Base-by-base conservation (phyloP, 129 eudicot species). In the Dittrichia graveolens region DNA sequence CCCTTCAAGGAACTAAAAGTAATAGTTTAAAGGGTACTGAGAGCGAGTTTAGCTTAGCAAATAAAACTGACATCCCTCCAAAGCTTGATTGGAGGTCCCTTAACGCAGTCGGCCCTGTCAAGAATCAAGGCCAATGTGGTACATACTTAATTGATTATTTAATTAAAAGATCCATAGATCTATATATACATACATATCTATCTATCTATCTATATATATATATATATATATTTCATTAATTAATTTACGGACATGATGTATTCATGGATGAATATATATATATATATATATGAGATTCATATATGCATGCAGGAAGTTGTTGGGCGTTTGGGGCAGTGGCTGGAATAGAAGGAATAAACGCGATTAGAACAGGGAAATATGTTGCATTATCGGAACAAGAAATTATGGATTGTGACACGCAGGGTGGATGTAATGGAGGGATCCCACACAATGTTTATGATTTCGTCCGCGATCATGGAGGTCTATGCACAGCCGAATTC, bases 61-160 rank as follows among this genome's bases (percentile, higher is more conserved):
- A 83, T 14, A 85, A 64, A 4, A 65, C 63, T 6, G 14, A 55
- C 8, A 58, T 83, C 24, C 92, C 97, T 5, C 61, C 78, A 24
- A 80, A 84, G 11, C 58, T 83, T 1, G 97, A 91, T 44, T 91
- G 91, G 91, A 83, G 95, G 81, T 64, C 48, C 74, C 76, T 65
- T 46, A 83, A 85, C 9, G 84, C 89, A 2, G 91, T 88, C 59
- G 79, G 79, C 14, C 65, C 64, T 18, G 50, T 83, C 73, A 88
- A 83, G 82, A 63, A 80, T 81, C 97, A 91, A 80, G 90, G 88
- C 69, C 80, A 80, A 69, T 88, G 95, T 60, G 92, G 97, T 91
- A 79, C 31, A 2, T 24, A 24, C 1, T 24, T 24, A 24, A 0
- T 24, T 24, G 31, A 24, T 24, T 24, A 24, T 24, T 24, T 24